Base-by-base conservation (phyloP, 2,329 filamentous ascomycete genomes). In the Colletotrichum gigasporum region DNA sequence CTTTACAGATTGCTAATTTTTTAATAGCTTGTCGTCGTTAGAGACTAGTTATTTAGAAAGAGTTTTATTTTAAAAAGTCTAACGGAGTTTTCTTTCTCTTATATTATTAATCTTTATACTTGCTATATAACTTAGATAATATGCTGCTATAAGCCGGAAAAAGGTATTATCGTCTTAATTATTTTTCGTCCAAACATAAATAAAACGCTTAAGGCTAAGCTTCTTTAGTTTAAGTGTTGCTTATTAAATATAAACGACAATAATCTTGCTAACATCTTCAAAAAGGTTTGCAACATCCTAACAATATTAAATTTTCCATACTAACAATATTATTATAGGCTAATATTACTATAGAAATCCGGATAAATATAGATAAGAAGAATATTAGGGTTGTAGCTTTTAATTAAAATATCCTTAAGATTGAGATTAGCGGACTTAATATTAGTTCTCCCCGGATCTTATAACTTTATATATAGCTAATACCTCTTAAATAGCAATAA, bases 1-100 rank as follows among this genome's bases (percentile, higher is more conserved):
- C 18, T 26, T 28, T 53, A 6, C 50, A 30, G 35, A 53, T 41
- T 30, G 26, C 51, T 54, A 20, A 54, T 42, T 28, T 16, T 16
- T 11, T 32, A n/a, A 2, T 89, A 93, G 79, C 91, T 96, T 70
- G 91, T 91, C 42, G 92, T 94, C 8, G 92, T 95, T n/a, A 92
- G 93, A 66, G 93, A 92, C 69, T 92, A 96, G 73, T 94, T 91
- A 0, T 93, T 91, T 48, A 92, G 92, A 72, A 96, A 96, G 81
- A 93, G 90, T 76, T 95, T 92, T 2, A 90, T 95, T 18, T 80
- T 96, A 41, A 91, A 96, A 73, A 94, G 78, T 20, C 63, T 85
- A 20, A 85, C 82, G 0, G 80, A 79, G 0, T 81, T 85, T 34
- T 76, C 78, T 0, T 83, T 85, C 32, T 82, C 83, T 12, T 75